Evolutionary conservation across 768 basidiomycete species (phyloP), one percentile per base, ranked within the genome.

Genomic region (Infundibulicybe gibba): DNA sequence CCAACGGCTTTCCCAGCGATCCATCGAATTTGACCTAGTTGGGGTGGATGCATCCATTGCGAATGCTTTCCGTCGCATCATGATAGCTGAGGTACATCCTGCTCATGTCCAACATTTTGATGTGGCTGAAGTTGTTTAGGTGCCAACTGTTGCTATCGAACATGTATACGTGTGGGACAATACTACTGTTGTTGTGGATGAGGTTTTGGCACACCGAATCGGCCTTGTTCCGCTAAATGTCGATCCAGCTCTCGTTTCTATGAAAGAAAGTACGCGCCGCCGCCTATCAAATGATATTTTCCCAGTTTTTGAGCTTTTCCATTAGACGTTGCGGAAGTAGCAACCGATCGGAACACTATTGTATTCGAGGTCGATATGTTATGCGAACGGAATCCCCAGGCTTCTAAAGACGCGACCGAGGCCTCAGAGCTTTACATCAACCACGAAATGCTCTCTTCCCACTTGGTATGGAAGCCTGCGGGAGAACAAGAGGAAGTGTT

Each of bases 1-100:
- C 32, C 81, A 88, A 50, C 78, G 89, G 37, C 69, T 94, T 32
- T 95, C 94, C 0, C 77, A 87, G 37, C 78, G 85, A 13, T 85
- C 87, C 2, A 80, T 97, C 51, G 94, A 97, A 54, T 95, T 99
- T 63, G 97, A 99, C 67, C 72, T 98, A 39, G 79, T 97, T 47
- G 94, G 95, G 5, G 87, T 97, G 21, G 95, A 99, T 62, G 90
- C 97, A 0, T 90, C 92, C 13, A 89, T 99, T 49, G 94, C 97
- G 25, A 98, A 99, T 64, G 93, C 95, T 0, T 81, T 95, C 53
- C 77, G 97, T 20, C 76, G 97, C 47, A 92, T 97, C 45, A 75
- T 97, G 61, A 89, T 98, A 40, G 88, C 95, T 9, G 97, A 99
- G 78, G 94, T 93, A 48, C 44, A 80, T 64, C 25, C 31, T 3